These are phyloP conservation scores for Kodamaea fukazawae DNA, from an alignment of 805 yeast species.

Conservation along the genomic window DNA sequence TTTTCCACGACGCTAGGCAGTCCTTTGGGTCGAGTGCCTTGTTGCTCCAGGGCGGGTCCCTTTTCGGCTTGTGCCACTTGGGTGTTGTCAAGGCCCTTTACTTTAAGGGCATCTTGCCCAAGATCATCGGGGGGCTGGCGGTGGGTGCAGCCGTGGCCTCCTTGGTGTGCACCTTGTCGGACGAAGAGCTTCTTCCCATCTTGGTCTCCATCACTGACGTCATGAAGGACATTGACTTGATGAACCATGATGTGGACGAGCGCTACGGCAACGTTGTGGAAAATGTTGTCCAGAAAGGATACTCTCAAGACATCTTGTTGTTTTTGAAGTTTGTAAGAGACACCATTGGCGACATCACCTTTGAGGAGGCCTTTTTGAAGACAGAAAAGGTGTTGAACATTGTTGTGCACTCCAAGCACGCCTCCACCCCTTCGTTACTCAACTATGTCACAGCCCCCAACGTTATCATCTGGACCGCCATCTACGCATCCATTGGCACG, in stretches of 20 bases:
- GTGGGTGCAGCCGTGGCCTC: constrained; percentile 94
- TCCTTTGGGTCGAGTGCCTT: constrained; percentile 89
- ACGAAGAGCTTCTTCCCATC: constrained; percentile 57
- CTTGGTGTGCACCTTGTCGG: constrained; percentile 69
- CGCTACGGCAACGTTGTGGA: constrained; percentile 69
- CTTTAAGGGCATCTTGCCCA: constrained; percentile 71
- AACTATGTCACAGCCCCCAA: constrained; percentile 94
- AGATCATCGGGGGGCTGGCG: constrained; percentile 87
- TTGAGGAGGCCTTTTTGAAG: constrained; percentile 84
- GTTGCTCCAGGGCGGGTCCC: constrained; percentile 89
- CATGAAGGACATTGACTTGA: constrained; percentile 43
- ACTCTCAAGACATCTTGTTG: constrained; percentile 78
- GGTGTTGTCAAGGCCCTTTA: constrained; percentile 89
- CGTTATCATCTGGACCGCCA: constrained; percentile 81
- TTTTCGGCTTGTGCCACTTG: constrained; percentile 89
- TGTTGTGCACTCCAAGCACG: constrained; percentile 77
- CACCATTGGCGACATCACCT: constrained; percentile 78
- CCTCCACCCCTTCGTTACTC: constrained; percentile 65
- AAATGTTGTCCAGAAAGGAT: constrained; percentile 73
- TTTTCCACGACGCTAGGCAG: constrained; percentile 82
- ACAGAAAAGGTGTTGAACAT: constrained; percentile 81
- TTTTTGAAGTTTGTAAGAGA: constrained; percentile 76
- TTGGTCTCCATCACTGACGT: constrained; percentile 38
- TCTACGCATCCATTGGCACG: constrained; percentile 78
- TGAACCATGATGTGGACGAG: constrained; percentile 55